Conservation (phyloP, 352 stramenopile genomes). For the Salisapilia sapeloensis region DNA sequence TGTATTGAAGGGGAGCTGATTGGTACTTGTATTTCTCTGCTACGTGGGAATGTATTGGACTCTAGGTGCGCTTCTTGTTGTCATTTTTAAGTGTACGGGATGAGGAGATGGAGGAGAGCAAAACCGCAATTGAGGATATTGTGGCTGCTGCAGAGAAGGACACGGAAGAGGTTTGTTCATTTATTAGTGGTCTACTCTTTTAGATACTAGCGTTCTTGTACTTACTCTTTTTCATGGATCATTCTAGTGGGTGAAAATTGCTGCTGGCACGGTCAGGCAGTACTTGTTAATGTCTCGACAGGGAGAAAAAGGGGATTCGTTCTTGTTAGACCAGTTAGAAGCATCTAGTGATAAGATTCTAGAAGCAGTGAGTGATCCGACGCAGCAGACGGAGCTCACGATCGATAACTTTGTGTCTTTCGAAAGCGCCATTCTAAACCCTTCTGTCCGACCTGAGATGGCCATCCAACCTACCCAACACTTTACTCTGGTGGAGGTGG, state of each 20-base stretch:
- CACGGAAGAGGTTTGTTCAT: conserved; percentile 22
- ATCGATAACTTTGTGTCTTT: conserved; percentile 46
- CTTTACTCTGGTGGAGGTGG: conserved; percentile 34
- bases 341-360: conserved; percentile 23
- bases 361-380: conserved; percentile 8
- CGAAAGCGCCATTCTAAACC: conserved; percentile 46
- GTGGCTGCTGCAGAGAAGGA: conserved; percentile 36
- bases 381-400: conserved; percentile 3
- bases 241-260: conserved; percentile 39
- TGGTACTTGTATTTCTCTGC: too few species aligned
- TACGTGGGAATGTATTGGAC: neutral
- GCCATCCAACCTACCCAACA: conserved; percentile 20
- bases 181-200: neutral
- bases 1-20: neutral
- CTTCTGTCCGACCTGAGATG: conserved; percentile 26
- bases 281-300: conserved; percentile 32
- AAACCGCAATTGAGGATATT: conserved; percentile 26
- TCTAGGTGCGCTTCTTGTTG: conserved; percentile 35
- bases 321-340: conserved; percentile 41
- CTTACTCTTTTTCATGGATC: neutral
- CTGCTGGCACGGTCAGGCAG: conserved; percentile 43
- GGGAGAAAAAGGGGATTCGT: conserved; percentile 23
- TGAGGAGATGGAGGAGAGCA: conserved; percentile 29
- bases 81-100: conserved; percentile 40
- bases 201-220: neutral